Evolutionary conservation across 495 filamentous ascomycete species (phyloP), one percentile per base, ranked within the genome.

Genomic region (Penicillium atrosanguineum): DNA sequence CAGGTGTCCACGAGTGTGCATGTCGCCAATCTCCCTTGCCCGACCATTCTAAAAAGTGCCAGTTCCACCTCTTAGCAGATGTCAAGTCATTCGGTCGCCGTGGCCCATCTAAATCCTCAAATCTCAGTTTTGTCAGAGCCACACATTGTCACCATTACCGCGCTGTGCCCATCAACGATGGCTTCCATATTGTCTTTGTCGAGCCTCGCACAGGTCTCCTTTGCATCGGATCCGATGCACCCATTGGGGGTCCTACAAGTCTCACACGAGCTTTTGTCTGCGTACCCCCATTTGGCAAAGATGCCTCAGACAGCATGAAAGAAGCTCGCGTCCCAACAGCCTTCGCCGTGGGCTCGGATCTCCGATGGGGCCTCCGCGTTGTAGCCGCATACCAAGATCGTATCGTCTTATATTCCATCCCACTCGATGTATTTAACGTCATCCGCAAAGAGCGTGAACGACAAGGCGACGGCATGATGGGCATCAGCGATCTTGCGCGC

Each of bases 131-230:
- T 21, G 59, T 76, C 19, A 65, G 68, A 18, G 69, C 74, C 19
- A 74, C 69, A 0, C 74, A 77, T 51, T 79, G 74, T 25, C 85
- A 89, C 58, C 84, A 90, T 59, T 87, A 84, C 57, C 79, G 77
- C 11, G 87, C 87, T 6, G 69, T 87, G 4, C 87, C 87, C 1
- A 69, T 89, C 40, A 84, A 83, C 55, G 87, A 90, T 64, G 86
- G 87, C 1, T 73, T 81, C 38, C 84, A 89, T 55, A 73, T 91
- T 29, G 68, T 89, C 20, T 91, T 88, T 69, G 84, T 83, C 8
- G 87, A 90, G 52, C 85, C 86, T 5, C 69, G 69, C 7, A 81
- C 77, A 18, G 78, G 75, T 7, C 51, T 75, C 4, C 72, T 90
- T n/a, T 88, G 81, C 56, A 72, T 91, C 4, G 87, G 87, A 4